phyloP scores from a whole-genome alignment of 208 protist genomes.

The Borovskyia barvae region DNA sequence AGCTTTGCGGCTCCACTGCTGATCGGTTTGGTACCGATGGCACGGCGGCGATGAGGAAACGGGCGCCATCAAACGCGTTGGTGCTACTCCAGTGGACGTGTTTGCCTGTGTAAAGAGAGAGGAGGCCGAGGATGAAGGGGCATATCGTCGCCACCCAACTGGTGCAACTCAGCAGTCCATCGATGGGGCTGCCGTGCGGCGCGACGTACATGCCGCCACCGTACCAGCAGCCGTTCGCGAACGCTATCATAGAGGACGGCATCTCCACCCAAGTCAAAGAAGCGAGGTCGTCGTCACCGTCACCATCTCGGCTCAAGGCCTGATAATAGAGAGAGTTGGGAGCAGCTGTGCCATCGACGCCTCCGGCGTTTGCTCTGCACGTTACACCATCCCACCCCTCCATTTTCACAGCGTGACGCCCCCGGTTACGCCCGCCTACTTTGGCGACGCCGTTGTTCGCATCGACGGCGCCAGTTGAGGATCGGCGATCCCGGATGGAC shows the following conservation, averaged over 20 bases:
- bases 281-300: slow-evolving; percentile 1
- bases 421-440: no score
- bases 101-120: slow-evolving; percentile 68
- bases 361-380: no score
- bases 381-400: no score
- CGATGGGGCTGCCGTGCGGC: slow-evolving; percentile 72
- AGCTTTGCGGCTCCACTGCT: not conserved
- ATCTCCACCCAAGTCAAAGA: slow-evolving; percentile 55
- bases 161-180: slow-evolving; percentile 67
- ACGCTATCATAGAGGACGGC: slow-evolving; percentile 66
- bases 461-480: no score
- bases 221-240: slow-evolving; percentile 82
- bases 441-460: not conserved
- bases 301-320: no score
- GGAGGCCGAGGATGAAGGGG: slow-evolving; percentile 39
- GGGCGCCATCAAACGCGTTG: slow-evolving; percentile 60
- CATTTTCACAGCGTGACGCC: no score
- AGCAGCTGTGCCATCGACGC: no score
- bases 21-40: no score
- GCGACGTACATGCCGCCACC: slow-evolving; percentile 77
- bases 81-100: slow-evolving; percentile 65
- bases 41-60: slow-evolving; percentile 46
- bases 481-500: no score
- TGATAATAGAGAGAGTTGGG: no score
- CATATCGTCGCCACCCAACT: slow-evolving; percentile 63